These are phyloP conservation scores for Cucurbita ficifolia DNA, from an alignment of 306 rosid species.

Conservation along the genomic window DNA sequence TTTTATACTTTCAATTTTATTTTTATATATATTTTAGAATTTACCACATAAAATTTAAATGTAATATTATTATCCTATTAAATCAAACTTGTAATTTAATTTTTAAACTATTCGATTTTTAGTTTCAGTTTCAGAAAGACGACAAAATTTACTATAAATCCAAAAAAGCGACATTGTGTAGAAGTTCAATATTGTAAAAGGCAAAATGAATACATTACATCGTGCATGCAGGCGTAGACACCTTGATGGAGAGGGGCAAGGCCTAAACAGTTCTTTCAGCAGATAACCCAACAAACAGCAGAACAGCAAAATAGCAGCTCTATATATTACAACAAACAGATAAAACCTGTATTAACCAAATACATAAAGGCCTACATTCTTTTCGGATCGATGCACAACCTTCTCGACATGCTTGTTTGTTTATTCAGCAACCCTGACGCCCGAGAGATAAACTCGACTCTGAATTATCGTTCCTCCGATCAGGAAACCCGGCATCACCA, in stretches of 20 bases:
- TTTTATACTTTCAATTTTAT: no score
- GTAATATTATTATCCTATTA: no score
- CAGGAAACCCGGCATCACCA: slow-evolving; percentile 97
- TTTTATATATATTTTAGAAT: no score
- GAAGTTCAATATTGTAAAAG: no score
- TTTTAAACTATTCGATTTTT: no score
- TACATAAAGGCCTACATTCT: slow-evolving; percentile 10
- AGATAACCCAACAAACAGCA: neutral
- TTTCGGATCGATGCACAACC: slow-evolving; percentile 5
- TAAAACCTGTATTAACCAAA: slow-evolving; percentile 13
- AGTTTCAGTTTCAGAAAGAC: no score
- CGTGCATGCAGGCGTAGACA: neutral
- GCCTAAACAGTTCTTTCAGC: neutral
- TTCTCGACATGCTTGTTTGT: slow-evolving; percentile 7
- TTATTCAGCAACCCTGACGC: slow-evolving; percentile 84
- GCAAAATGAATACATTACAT: neutral
- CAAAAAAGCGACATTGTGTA: no score
- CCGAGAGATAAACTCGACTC: slow-evolving; percentile 88
- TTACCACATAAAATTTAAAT: no score
- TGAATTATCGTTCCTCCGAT: slow-evolving; percentile 81
- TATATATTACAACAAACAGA: slow-evolving; percentile 6
- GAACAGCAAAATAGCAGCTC: neutral
- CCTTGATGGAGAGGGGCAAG: neutral
- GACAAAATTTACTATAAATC: no score
- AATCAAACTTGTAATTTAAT: no score